Evolutionary conservation across 2,329 filamentous ascomycete genomes (phyloP).

Genomic region (Curvularia sp.): DNA sequence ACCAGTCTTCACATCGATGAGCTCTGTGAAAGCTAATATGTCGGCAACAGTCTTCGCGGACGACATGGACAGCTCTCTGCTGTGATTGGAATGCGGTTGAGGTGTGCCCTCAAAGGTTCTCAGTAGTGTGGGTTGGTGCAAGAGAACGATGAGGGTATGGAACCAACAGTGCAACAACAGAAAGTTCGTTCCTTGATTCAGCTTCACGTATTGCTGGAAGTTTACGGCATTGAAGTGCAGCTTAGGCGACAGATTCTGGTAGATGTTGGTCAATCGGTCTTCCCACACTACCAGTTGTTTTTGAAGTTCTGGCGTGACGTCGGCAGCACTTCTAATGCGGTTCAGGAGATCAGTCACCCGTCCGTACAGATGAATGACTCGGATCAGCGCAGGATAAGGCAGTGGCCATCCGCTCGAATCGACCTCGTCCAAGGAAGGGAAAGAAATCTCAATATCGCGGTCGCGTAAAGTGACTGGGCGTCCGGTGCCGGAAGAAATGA

Average conservation of each 20-base stretch:
- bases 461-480: constrained; percentile 83
- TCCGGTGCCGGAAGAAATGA: constrained; percentile 87
- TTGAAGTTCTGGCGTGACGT: constrained; percentile 77
- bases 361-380: constrained; percentile 86
- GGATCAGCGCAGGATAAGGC: constrained; percentile 79
- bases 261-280: constrained; percentile 74
- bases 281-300: constrained; percentile 78
- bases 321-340: constrained; percentile 74
- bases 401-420: constrained; percentile 71
- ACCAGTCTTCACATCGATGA: constrained; percentile 85
- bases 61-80: constrained; percentile 81
- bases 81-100: constrained; percentile 78
- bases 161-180: constrained; percentile 90
- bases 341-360: constrained; percentile 85
- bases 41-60: constrained; percentile 92
- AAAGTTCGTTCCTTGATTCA: constrained; percentile 84
- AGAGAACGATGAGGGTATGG: constrained; percentile 81
- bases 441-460: constrained; percentile 81
- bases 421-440: constrained; percentile 64
- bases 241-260: constrained; percentile 75
- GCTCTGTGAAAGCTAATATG: constrained; percentile 82
- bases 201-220: constrained; percentile 82
- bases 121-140: constrained; percentile 83
- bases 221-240: constrained; percentile 86
- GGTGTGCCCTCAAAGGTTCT: constrained; percentile 75